Evolutionary conservation across 192 early-diverging fungal genomes (phyloP).

Genomic region (Cetraspora pellucida): DNA sequence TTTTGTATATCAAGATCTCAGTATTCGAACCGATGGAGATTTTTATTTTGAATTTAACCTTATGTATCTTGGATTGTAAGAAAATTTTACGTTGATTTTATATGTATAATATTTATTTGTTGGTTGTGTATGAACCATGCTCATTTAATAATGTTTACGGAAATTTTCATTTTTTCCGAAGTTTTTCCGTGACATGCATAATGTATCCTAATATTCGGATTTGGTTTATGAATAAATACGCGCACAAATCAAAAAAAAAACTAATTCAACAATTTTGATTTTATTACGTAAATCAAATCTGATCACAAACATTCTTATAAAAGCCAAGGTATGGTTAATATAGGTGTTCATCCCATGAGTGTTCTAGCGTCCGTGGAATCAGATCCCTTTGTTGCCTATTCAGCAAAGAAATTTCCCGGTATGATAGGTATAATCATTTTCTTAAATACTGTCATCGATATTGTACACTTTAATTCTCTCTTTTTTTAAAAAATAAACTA

Average conservation of each 20-base stretch:
- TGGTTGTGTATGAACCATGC: neutral
- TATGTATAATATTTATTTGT: neutral
- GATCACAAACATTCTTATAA: neutral
- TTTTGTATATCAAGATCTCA: constrained; percentile 16
- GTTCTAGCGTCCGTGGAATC: constrained; percentile 29
- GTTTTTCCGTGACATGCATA: too few relatives aligned
- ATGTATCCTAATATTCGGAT: too few relatives aligned
- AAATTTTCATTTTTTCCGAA: too few relatives aligned
- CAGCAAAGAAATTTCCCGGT: constrained; percentile 44
- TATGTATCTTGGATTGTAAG: neutral
- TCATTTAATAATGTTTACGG: neutral
- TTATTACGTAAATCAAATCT: neutral
- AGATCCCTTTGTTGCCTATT: constrained; percentile 41
- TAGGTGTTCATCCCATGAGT: neutral
- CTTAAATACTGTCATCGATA: too few relatives aligned
- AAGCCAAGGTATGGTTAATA: neutral
- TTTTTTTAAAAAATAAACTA: too few relatives aligned
- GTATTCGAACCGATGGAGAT: neutral
- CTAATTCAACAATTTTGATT: neutral
- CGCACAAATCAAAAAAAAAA: too few relatives aligned
- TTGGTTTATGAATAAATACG: too few relatives aligned
- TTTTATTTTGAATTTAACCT: constrained; percentile 12
- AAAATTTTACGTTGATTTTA: neutral
- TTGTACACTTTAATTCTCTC: too few relatives aligned
- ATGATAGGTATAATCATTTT: constrained; percentile 38